A percentile compares a stretch with the other conserved stretches of the same genome.
phyloP scores from a whole-genome alignment of 2,329 filamentous ascomycete species.

The Apiospora malaysiana region DNA sequence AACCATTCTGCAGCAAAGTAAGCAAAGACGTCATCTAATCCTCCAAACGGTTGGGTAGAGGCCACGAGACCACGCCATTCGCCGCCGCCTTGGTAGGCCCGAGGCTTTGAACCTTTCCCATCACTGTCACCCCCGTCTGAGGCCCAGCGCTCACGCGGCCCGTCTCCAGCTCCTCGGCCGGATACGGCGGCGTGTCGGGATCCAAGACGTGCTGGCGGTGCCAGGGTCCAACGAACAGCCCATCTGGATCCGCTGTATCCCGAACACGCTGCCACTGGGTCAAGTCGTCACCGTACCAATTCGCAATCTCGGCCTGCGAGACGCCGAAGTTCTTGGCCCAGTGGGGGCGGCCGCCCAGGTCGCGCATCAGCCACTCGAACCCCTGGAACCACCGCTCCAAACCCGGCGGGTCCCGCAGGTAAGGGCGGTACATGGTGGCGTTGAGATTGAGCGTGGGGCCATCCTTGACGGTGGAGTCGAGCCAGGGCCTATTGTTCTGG shows the following conservation, averaged over 20 bases:
- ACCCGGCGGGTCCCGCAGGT: slow-evolving; percentile 78
- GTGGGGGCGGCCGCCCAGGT: slow-evolving; percentile 81
- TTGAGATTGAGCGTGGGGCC: slow-evolving; percentile 87
- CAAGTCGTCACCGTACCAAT: slow-evolving; percentile 72
- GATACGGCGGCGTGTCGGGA: slow-evolving; percentile 32
- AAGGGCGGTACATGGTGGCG: slow-evolving; percentile 88
- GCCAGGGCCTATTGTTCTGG: slow-evolving; percentile 46
- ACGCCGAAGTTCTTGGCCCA: slow-evolving; percentile 91
- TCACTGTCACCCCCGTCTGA: neutral
- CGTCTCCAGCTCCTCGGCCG: slow-evolving; percentile 39
- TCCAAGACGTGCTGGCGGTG: slow-evolving; percentile 72
- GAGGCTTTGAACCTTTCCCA: neutral
- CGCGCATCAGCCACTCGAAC: slow-evolving; percentile 90
- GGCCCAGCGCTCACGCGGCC: slow-evolving; percentile 17
- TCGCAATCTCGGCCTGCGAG: slow-evolving; percentile 64
- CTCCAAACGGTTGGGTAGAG: neutral
- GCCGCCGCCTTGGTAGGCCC: too few species aligned
- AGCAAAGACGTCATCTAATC: too few species aligned
- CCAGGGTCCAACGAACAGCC: slow-evolving; percentile 92
- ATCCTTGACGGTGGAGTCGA: slow-evolving; percentile 73
- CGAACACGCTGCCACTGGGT: slow-evolving; percentile 71
- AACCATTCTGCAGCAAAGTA: too few species aligned
- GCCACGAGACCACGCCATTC: too few species aligned
- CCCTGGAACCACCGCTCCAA: slow-evolving; percentile 81
- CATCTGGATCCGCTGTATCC: slow-evolving; percentile 75